Base-by-base conservation (phyloP, 352 stramenopile genomes). In the Chrysophaeum taylorii region DNA sequence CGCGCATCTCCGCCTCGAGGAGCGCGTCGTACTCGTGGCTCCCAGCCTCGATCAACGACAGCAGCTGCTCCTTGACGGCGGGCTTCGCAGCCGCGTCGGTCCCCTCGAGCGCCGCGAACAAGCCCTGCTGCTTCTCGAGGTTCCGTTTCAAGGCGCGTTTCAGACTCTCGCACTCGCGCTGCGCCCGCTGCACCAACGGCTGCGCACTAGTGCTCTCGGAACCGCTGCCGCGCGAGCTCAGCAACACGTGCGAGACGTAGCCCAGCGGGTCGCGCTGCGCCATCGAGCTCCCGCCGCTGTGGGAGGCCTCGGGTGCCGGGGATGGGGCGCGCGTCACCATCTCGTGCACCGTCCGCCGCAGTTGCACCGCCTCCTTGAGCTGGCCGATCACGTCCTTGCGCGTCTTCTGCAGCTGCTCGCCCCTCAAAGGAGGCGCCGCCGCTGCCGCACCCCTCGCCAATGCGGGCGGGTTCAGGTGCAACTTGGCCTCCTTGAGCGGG, bases 341-440 rank as follows among this genome's bases (percentile, higher is more conserved):
- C 57, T 66, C 57, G 5, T 9, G 23, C 2, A 66, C 57, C 2
- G 57, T 66, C 57, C 45, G 76, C 29, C 78, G 79, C 25, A 95
- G 74, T 66, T 86, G 79, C 71, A 90, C 82, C 14, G 85, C 79
- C 72, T 94, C 85, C 29, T 85, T 73, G 69, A 95, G 94, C 63
- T 86, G 90, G 45, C 84, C 78, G 1, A 85, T 78, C 61, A 94
- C 89, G 62, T 84, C 82, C 27, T 82, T 67, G 0, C 86, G 81
- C 27, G 87, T 83, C 57, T 90, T 60, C 18, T 64, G 39, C 2
- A 82, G 21, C 31, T 36, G 14, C 33, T 63, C 52, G 33, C 29
- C 2, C n/a, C n/a, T n/a, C n/a, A n/a, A n/a, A n/a, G n/a, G n/a
- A n/a, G n/a, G n/a, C n/a, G n/a, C n/a, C n/a, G n/a, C n/a, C n/a